phyloP scores from a whole-genome alignment of 2,329 filamentous ascomycete species.

The Berkeleyomyces basicola region DNA sequence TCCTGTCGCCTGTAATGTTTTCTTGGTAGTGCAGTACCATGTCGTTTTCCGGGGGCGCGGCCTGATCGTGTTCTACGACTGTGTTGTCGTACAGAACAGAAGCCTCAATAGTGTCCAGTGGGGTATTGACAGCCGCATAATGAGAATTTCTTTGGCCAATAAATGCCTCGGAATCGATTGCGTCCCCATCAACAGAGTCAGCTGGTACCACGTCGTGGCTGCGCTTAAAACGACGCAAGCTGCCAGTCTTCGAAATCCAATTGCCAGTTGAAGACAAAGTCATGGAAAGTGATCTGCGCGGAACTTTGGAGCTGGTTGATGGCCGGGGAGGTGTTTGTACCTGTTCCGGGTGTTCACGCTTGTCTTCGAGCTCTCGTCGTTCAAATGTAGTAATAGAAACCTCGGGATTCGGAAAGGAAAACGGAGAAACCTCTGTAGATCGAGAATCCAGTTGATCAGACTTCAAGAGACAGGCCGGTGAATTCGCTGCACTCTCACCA shows the following conservation, averaged over 20 bases:
- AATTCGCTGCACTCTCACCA: conserved; percentile 4
- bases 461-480: conserved; percentile 10
- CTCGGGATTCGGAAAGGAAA: background rate
- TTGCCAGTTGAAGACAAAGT: conserved; percentile 39
- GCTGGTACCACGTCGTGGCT: conserved; percentile 7
- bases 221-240: conserved; percentile 38
- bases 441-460: conserved; percentile 8
- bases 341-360: background rate
- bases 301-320: background rate
- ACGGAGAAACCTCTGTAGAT: background rate
- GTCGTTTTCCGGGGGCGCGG: conserved; percentile 1
- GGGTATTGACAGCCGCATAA: conserved; percentile 8
- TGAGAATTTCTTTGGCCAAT: conserved; percentile 3
- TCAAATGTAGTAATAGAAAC: background rate
- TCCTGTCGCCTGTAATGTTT: background rate
- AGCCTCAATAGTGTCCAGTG: conserved; percentile 13
- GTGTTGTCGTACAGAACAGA: conserved; percentile 12
- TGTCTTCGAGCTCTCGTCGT: background rate
- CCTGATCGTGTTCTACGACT: conserved; percentile 2
- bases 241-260: conserved; percentile 41
- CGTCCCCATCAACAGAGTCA: background rate
- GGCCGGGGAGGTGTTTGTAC: background rate
- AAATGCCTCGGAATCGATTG: background rate
- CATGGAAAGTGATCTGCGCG: conserved; percentile 37
- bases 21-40: background rate